Percentiles rank a stretch among this genome's conserved stretches.
Conservation (phyloP, 2,329 filamentous ascomycete species). For the Colletotrichum horii region DNA sequence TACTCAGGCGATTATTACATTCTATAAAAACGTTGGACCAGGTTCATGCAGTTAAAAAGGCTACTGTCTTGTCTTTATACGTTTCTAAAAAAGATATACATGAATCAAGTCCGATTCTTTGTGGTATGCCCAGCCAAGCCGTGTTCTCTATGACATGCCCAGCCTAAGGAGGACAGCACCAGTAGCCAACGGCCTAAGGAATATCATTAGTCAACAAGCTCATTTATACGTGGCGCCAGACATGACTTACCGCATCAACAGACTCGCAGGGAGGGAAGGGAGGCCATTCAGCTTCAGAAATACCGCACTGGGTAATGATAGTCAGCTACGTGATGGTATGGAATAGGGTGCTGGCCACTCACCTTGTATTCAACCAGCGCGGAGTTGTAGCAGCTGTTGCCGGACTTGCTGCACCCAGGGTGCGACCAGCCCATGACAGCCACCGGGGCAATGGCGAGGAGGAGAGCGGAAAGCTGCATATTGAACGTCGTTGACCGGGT, state of each 20-base stretch:
- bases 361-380: neutral
- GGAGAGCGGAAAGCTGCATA: neutral
- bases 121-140: fast-evolving
- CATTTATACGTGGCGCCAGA: too few species aligned
- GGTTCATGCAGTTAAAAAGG: neutral
- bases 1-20: fast-evolving
- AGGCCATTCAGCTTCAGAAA: neutral
- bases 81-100: neutral
- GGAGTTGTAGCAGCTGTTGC: neutral
- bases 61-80: neutral
- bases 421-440: neutral
- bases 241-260: neutral
- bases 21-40: neutral
- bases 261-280: neutral
- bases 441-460: neutral
- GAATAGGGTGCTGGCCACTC: neutral
- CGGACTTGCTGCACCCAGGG: neutral
- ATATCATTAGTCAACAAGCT: neutral
- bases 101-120: fast-evolving
- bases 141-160: fast-evolving
- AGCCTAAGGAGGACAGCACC: neutral
- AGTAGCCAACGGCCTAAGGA: neutral
- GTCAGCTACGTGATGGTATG: neutral
- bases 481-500: neutral
- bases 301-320: neutral